These are phyloP conservation scores for Neohortaea acidophila DNA, from an alignment of 495 filamentous ascomycete genomes.

Conservation along the genomic window DNA sequence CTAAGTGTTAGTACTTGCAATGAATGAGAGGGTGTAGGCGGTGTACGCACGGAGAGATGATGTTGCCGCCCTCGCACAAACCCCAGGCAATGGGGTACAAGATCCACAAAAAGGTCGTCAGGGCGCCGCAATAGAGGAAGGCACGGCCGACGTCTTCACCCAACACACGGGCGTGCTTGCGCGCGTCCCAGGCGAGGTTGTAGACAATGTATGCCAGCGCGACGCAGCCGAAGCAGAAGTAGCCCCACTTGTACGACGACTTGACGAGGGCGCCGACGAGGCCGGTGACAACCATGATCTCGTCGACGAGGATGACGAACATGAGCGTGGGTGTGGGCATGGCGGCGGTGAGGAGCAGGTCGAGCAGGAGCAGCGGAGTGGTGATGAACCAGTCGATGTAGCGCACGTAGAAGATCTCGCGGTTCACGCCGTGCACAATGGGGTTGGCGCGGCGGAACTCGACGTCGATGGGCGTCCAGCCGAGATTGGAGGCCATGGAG, in stretches of 20 bases:
- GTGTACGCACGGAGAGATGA: slow-evolving; percentile 44
- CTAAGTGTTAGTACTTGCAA: too few species aligned
- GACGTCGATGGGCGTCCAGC: slow-evolving; percentile 45
- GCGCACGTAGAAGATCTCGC: slow-evolving; percentile 57
- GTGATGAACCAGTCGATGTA: slow-evolving; percentile 52
- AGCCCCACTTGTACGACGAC: slow-evolving; percentile 51
- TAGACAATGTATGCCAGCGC: slow-evolving; percentile 44
- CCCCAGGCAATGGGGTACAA: slow-evolving; percentile 60
- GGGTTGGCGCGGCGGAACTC: slow-evolving; percentile 34
- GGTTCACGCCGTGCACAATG: slow-evolving; percentile 31
- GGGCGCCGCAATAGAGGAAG: slow-evolving; percentile 38
- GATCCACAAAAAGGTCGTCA: slow-evolving; percentile 42
- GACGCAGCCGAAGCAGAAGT: slow-evolving; percentile 47
- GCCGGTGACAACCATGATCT: slow-evolving; percentile 48
- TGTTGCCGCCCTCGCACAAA: slow-evolving; percentile 50
- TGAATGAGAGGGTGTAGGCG: too few species aligned
- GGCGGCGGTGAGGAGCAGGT: slow-evolving; percentile 46
- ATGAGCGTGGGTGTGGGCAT: slow-evolving; percentile 51
- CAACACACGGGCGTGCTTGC: slow-evolving; percentile 37
- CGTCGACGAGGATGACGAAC: slow-evolving; percentile 42
- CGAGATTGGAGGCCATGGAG: slow-evolving; percentile 52
- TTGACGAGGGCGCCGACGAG: slow-evolving; percentile 45
- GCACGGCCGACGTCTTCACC: slow-evolving; percentile 34
- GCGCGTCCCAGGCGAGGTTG: slow-evolving; percentile 36
- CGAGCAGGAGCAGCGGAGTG: slow-evolving; percentile 40